Evolutionary conservation across 257 asterid genomes (phyloP).

Genomic region (Phtheirospermum japonicum): DNA sequence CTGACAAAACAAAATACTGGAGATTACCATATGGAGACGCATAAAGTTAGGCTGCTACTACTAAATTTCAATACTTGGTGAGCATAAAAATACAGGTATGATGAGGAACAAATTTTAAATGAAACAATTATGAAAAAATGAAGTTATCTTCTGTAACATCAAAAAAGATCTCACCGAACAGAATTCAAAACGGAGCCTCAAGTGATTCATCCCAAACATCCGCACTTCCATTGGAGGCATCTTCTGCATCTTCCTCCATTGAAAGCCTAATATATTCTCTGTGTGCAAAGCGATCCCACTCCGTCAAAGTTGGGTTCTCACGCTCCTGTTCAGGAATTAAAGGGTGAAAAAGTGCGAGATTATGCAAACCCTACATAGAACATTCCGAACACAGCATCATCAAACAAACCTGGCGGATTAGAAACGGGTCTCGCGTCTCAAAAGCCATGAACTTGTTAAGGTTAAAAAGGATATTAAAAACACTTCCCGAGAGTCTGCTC

Average conservation of each 20-base stretch:
- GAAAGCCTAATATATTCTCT: constrained; percentile 98
- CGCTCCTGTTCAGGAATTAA: constrained; percentile 65
- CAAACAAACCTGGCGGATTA: constrained; percentile 82
- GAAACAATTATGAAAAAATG: constrained; percentile 17
- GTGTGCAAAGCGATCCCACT: constrained; percentile 99
- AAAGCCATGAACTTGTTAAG: constrained; percentile 98
- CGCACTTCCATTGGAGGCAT: constrained; percentile 97
- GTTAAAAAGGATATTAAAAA: constrained; percentile 91
- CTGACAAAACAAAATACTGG: not conserved
- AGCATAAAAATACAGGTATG: constrained; percentile 9
- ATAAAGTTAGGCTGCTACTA: not conserved
- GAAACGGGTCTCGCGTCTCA: constrained; percentile 97
- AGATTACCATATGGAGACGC: not conserved
- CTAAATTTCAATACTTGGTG: not conserved
- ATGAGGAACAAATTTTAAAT: not conserved
- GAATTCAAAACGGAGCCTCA: constrained; percentile 89
- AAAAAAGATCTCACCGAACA: constrained; percentile 44
- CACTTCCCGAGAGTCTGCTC: constrained; percentile 85
- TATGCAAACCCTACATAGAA: constrained; percentile 17
- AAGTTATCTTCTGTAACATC: constrained; percentile 16
- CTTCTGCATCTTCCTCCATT: constrained; percentile 99
- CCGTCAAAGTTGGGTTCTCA: constrained; percentile 96
- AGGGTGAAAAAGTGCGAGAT: constrained; percentile 13
- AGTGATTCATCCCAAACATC: constrained; percentile 99
- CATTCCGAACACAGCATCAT: constrained; percentile 1